A percentile compares a stretch with the other conserved stretches of the same genome.
Conservation (phyloP, 1,284 basidiomycete genomes). For the Ustilago sp. region DNA sequence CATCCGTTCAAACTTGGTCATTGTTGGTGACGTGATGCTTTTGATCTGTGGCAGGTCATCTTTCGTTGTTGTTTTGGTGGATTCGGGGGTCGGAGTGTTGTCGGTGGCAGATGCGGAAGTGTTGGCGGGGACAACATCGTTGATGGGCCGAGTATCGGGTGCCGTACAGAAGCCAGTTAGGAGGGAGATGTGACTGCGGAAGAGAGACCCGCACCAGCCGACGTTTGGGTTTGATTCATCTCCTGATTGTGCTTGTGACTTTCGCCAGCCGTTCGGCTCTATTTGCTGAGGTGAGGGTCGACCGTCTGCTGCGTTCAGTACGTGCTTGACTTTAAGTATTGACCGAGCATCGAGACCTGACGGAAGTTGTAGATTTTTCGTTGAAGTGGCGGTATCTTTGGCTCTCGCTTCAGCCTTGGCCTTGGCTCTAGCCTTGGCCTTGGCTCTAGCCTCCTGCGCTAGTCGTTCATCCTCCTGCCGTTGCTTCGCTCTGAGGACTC, state of each 20-base stretch:
- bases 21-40: slow-evolving; percentile 3
- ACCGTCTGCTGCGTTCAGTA: neutral
- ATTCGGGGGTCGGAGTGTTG: neutral
- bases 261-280: slow-evolving; percentile 7
- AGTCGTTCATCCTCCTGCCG: slow-evolving; percentile 19
- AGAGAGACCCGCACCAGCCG: slow-evolving; percentile 31
- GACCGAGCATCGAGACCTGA: neutral
- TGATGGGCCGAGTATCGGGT: slow-evolving; percentile 13
- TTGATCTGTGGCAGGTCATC: neutral
- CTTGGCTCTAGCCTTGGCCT: neutral
- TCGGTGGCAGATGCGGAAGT: neutral
- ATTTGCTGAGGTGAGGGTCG: neutral
- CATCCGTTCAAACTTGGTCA: slow-evolving; percentile 48
- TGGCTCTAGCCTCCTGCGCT: slow-evolving; percentile 18
- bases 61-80: neutral
- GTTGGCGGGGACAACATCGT: neutral
- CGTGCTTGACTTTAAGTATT: slow-evolving; percentile 30
- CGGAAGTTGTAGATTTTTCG: accelerated
- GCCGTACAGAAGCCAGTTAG: slow-evolving; percentile 27
- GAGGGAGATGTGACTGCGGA: slow-evolving; percentile 34
- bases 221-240: slow-evolving; percentile 14
- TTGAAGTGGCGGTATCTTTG: neutral
- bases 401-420: slow-evolving; percentile 6
- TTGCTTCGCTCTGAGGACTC: slow-evolving; percentile 24
- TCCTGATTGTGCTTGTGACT: slow-evolving; percentile 1